Evolutionary conservation across 179 eudicot species (phyloP).

Genomic region (Beta lomatogona): DNA sequence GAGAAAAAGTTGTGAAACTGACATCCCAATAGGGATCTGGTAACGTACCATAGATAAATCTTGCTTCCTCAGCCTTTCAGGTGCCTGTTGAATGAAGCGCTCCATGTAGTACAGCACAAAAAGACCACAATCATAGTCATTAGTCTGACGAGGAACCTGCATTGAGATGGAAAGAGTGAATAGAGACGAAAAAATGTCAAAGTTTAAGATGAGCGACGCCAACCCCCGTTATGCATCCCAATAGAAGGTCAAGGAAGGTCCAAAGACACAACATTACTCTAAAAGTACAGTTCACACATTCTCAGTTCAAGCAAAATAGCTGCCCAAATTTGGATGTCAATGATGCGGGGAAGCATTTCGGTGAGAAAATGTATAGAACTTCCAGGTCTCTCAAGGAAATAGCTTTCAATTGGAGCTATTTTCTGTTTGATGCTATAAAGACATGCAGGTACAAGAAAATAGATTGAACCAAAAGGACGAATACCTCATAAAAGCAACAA

Average conservation of each 20-base stretch:
- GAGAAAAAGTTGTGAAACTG: background rate
- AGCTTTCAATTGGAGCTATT: background rate
- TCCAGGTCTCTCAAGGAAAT: too few species aligned
- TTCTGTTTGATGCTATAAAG: background rate
- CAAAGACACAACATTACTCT: background rate
- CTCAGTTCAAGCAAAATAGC: background rate
- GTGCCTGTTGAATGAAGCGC: conserved; percentile 82
- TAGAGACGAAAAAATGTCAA: background rate
- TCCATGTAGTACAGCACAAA: conserved; percentile 90
- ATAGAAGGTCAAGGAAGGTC: background rate
- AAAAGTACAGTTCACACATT: background rate
- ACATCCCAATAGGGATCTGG: background rate
- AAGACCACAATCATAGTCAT: conserved; percentile 93
- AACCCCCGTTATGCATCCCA: background rate
- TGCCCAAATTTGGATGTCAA: background rate
- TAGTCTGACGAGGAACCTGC: conserved; percentile 94
- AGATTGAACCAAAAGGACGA: background rate
- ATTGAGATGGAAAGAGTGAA: background rate
- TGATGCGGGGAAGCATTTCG: background rate
- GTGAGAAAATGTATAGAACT: background rate
- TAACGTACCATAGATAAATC: conserved; percentile 56
- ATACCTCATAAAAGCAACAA: background rate
- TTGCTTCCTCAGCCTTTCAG: conserved; percentile 58
- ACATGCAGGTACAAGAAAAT: background rate
- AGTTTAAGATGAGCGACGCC: background rate